phyloP scores from a whole-genome alignment of 2,329 filamentous ascomycete species.

The Aureobasidium sp. region DNA sequence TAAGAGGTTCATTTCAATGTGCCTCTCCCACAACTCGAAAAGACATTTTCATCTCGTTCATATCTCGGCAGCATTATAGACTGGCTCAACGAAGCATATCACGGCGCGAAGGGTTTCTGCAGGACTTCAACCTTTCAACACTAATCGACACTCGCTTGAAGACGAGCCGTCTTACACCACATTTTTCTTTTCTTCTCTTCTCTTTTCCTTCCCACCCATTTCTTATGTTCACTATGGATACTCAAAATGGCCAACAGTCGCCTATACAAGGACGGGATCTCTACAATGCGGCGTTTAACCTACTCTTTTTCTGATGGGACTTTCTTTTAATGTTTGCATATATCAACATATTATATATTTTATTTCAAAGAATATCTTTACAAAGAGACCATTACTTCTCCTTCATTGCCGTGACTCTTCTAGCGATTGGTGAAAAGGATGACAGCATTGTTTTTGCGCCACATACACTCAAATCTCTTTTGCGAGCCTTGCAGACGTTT shows the following conservation, averaged over 20 bases:
- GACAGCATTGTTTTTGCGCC: no score
- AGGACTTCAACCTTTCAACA: conserved; percentile 10
- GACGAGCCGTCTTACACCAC: background rate
- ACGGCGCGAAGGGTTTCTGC: conserved; percentile 4
- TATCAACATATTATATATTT: no score
- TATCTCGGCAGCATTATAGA: conserved; percentile 6
- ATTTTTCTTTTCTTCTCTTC: background rate
- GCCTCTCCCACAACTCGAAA: background rate
- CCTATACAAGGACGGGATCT: background rate
- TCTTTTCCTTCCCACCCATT: background rate
- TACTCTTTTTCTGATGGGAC: background rate
- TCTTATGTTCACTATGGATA: background rate
- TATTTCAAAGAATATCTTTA: no score
- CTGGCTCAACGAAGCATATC: conserved; percentile 1
- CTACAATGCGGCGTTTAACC: background rate
- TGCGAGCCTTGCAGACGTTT: no score
- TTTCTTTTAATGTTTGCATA: no score
- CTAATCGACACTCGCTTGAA: conserved; percentile 7
- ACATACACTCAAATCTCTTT: no score
- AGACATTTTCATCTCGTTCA: background rate
- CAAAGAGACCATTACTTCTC: no score
- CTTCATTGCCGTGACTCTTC: no score
- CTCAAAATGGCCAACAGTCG: background rate
- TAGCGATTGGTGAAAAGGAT: no score
- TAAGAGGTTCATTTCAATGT: background rate